Evolutionary conservation across 164 flowering plant genomes (phyloP).

Genomic region (Vitis labrusca): DNA sequence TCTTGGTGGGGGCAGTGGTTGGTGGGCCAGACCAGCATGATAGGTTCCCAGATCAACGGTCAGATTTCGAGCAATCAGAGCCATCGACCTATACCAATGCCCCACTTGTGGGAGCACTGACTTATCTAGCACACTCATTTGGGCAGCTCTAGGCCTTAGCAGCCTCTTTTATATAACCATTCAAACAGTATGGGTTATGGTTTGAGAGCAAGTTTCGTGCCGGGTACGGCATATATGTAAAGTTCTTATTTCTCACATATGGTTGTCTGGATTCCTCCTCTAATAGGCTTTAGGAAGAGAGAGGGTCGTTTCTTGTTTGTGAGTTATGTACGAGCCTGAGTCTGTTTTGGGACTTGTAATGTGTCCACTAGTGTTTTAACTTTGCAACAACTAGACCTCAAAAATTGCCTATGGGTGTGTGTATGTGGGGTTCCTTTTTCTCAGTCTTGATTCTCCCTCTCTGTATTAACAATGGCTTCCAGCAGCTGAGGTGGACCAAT

Average conservation of each 20-base stretch:
- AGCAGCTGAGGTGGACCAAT: no score
- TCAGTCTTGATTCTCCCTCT: no score
- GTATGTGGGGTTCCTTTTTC: neutral
- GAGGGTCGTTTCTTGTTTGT: slow-evolving; percentile 8
- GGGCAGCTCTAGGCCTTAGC: slow-evolving; percentile 55
- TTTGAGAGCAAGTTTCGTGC: neutral
- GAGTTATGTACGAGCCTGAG: neutral
- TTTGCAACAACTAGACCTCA: neutral
- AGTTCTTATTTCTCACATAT: no score
- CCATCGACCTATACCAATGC: slow-evolving; percentile 85
- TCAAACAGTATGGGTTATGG: neutral
- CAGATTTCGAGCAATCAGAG: slow-evolving; percentile 85
- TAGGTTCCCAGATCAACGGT: slow-evolving; percentile 64
- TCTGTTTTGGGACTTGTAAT: slow-evolving; percentile 27
- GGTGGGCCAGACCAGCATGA: slow-evolving; percentile 87
- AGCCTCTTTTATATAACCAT: no score
- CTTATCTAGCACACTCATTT: slow-evolving; percentile 86
- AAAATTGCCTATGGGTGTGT: no score
- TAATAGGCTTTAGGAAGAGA: neutral
- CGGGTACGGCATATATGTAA: no score
- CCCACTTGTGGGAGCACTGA: slow-evolving; percentile 74
- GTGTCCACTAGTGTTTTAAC: slow-evolving; percentile 20
- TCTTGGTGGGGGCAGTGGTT: slow-evolving; percentile 71
- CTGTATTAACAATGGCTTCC: no score
- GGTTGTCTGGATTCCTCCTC: no score